Conservation (phyloP, 1,284 basidiomycete species). For the Puccinia novopanici region DNA sequence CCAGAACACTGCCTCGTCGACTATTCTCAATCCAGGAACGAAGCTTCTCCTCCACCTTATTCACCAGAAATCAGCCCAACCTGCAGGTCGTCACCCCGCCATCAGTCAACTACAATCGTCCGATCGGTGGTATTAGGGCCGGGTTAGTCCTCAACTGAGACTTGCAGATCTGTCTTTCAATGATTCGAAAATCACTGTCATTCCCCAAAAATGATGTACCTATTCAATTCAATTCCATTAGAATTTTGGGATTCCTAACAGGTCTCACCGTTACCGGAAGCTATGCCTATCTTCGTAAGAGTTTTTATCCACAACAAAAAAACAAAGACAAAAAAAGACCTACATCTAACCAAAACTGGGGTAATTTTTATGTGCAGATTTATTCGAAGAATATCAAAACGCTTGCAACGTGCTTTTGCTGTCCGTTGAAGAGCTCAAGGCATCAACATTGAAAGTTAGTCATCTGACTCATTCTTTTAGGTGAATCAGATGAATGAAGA, state of each 20-base stretch:
- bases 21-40: background rate
- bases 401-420: conserved; percentile 32
- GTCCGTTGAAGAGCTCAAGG: conserved; percentile 41
- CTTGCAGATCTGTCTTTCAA: background rate
- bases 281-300: conserved; percentile 40
- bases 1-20: conserved; percentile 1
- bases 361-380: background rate
- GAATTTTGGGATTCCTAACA: conserved; percentile 37
- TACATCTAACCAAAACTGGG: background rate
- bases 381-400: conserved; percentile 46
- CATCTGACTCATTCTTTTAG: background rate
- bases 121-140: conserved; percentile 38
- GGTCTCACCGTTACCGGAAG: conserved; percentile 43
- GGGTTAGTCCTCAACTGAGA: background rate
- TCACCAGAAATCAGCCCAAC: background rate
- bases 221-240: background rate
- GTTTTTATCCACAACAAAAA: background rate
- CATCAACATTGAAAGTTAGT: conserved; percentile 34
- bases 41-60: background rate
- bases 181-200: background rate
- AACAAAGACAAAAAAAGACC: background rate
- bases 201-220: background rate
- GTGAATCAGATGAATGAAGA: background rate
- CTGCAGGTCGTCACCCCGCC: conserved; percentile 24
- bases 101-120: conserved; percentile 38